Evolutionary conservation across 2,329 filamentous ascomycete species (phyloP).

Genomic region (Fusarium oligoseptatum): DNA sequence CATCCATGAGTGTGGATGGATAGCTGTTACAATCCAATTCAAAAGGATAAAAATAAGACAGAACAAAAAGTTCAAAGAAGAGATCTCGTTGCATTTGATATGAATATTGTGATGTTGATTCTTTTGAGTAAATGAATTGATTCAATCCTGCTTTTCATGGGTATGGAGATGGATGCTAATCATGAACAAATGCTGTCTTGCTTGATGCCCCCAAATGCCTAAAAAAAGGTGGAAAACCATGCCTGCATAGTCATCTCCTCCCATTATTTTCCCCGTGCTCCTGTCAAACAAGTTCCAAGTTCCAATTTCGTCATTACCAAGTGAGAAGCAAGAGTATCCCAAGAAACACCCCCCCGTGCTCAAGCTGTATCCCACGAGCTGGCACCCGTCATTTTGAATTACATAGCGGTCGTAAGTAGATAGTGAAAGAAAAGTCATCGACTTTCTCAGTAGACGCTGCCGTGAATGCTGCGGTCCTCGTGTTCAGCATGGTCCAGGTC

Average conservation of each 20-base stretch:
- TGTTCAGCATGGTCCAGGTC: slow-evolving; percentile 42
- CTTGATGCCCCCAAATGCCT: background rate
- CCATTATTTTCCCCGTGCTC: slow-evolving; percentile 10
- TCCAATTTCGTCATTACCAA: slow-evolving; percentile 25
- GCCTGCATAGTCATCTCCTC: slow-evolving; percentile 40
- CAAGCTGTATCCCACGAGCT: slow-evolving; percentile 13
- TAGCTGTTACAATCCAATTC: slow-evolving; percentile 13
- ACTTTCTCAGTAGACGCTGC: slow-evolving; percentile 40
- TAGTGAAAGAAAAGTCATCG: slow-evolving; percentile 1
- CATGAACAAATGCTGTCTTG: slow-evolving; percentile 10
- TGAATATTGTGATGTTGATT: background rate
- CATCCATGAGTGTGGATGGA: background rate
- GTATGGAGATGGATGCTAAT: slow-evolving; percentile 11
- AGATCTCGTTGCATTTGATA: background rate
- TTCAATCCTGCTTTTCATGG: slow-evolving; percentile 3
- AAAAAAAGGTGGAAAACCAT: slow-evolving; percentile 30
- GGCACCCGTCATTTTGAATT: slow-evolving; percentile 28
- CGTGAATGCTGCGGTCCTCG: slow-evolving; percentile 43
- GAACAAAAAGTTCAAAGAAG: slow-evolving; percentile 2
- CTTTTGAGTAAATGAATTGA: background rate
- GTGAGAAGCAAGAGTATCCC: slow-evolving; percentile 31
- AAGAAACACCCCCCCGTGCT: slow-evolving; percentile 26
- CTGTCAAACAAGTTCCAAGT: slow-evolving; percentile 12
- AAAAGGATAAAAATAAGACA: slow-evolving; percentile 8
- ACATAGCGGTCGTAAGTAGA: slow-evolving; percentile 21